Evolutionary conservation across 2,329 filamentous ascomycete genomes (phyloP).

Genomic region (Pleomassaria siparia): DNA sequence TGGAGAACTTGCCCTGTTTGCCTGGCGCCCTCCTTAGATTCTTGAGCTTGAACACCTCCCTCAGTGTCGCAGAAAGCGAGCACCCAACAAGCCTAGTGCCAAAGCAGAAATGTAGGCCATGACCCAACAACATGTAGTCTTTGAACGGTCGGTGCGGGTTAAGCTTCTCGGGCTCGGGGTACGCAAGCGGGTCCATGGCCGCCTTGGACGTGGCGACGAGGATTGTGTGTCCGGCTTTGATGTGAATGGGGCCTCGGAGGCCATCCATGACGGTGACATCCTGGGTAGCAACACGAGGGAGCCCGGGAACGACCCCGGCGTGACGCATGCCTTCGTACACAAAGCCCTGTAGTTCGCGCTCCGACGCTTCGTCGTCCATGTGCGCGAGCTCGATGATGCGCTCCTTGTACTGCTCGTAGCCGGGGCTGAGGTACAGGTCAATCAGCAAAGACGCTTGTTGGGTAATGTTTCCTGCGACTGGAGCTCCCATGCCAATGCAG

Average conservation of each 20-base stretch:
- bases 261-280: constrained; percentile 54
- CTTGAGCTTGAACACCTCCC: constrained; percentile 37
- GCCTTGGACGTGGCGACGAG: constrained; percentile 47
- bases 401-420: constrained; percentile 54
- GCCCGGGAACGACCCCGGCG: constrained; percentile 54
- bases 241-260: constrained; percentile 48
- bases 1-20: constrained; percentile 41
- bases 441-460: constrained; percentile 57
- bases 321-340: constrained; percentile 59
- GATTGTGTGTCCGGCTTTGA: constrained; percentile 44
- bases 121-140: constrained; percentile 35
- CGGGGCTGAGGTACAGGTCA: constrained; percentile 54
- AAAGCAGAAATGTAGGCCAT: constrained; percentile 39
- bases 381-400: constrained; percentile 55
- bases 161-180: constrained; percentile 34
- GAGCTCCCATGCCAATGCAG: constrained; percentile 53
- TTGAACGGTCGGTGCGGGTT: constrained; percentile 42
- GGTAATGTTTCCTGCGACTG: constrained; percentile 55
- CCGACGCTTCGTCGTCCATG: constrained; percentile 50
- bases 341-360: constrained; percentile 62
- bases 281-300: constrained; percentile 52
- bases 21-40: constrained; percentile 36
- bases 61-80: constrained; percentile 31
- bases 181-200: constrained; percentile 35
- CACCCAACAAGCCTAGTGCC: constrained; percentile 32